Evolutionary conservation across 202 grass and related monocot genomes (phyloP), one percentile per base, ranked within the genome.

Genomic region (Cymbopogon flexuosus): DNA sequence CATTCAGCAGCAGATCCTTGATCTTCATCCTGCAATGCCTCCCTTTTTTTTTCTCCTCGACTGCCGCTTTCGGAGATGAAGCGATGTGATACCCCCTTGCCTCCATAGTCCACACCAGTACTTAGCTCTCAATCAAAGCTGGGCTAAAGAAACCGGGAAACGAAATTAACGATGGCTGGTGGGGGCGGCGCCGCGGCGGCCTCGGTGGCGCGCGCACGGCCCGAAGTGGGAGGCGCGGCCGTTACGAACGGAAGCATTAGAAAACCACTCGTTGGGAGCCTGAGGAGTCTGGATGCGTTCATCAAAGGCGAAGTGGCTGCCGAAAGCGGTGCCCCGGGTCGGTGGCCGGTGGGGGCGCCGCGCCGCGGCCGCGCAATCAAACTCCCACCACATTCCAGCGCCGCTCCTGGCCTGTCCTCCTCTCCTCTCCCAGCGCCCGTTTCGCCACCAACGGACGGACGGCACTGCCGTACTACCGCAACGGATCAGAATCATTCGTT

Each of bases 291-390:
- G 27, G 27, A 27, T 56, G 13, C 30, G 1, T 54, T 54, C 19
- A 10, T 33, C 41, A 18, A 56, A 79, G 46, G 59, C 42, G 2
- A 54, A 19, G 45, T 10, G 1, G 54, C 70, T 18, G 70, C 78
- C 71, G 51, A 86, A 81, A 86, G 78, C 51, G 5, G 19, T 14
- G 62, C 21, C 46, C 21, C 46, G 15, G 70, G 29, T 51, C 77
- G 54, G 71, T 76, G 78, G 62, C 70, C 29, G 39, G 84, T 86
- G 84, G 77, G 77, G 70, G 49, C 37, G 27, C 8, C 35, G 12
- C 62, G 34, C 49, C 46, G 18, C 71, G 42, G 79, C 34, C 60
- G 67, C 59, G 47, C 70, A 21, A 86, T 75, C 77, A 51, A 51
- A 15, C 76, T n/a, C 23, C 42, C 33, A 10, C 54, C 57, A 40